Evolutionary conservation across 2,329 filamentous ascomycete genomes (phyloP).

Genomic region (Penicillium sp.): DNA sequence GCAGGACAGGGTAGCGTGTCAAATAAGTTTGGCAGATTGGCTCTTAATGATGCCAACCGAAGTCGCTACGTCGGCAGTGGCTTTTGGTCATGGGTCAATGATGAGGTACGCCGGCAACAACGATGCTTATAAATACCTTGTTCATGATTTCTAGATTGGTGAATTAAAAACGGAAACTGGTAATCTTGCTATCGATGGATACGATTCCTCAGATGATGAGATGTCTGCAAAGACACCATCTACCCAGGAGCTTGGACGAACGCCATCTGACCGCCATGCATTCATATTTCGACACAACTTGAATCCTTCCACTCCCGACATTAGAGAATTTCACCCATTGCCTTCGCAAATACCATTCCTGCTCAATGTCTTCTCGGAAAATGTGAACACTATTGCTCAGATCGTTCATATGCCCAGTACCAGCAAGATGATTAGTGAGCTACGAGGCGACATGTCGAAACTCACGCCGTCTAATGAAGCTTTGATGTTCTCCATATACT

Average conservation of each 20-base stretch:
- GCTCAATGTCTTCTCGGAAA: slow-evolving; percentile 53
- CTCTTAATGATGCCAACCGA: slow-evolving; percentile 46
- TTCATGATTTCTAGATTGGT: slow-evolving; percentile 15
- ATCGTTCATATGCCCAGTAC: slow-evolving; percentile 34
- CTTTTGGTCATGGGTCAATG: slow-evolving; percentile 59
- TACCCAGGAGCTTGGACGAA: slow-evolving; percentile 42
- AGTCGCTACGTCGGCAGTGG: slow-evolving; percentile 54
- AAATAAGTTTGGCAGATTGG: slow-evolving; percentile 50
- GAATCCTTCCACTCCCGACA: slow-evolving; percentile 26
- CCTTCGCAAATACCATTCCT: slow-evolving; percentile 59
- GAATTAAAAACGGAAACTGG: slow-evolving; percentile 21
- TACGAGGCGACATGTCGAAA: slow-evolving; percentile 33
- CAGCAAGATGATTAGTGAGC: slow-evolving; percentile 30
- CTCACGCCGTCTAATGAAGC: slow-evolving; percentile 52
- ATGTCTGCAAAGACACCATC: slow-evolving; percentile 22
- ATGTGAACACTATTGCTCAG: slow-evolving; percentile 47
- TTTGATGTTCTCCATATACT: slow-evolving; percentile 60
- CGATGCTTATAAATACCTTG: not conserved
- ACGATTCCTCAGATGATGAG: slow-evolving; percentile 37
- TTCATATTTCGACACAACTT: slow-evolving; percentile 54
- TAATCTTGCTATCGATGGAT: slow-evolving; percentile 34
- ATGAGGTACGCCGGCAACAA: slow-evolving; percentile 48
- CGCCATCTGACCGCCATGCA: slow-evolving; percentile 49
- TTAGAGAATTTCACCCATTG: slow-evolving; percentile 50
- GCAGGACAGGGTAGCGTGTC: slow-evolving; percentile 28